phyloP scores from a whole-genome alignment of 2,329 filamentous ascomycete genomes.

The Rasamsonia emersonii region DNA sequence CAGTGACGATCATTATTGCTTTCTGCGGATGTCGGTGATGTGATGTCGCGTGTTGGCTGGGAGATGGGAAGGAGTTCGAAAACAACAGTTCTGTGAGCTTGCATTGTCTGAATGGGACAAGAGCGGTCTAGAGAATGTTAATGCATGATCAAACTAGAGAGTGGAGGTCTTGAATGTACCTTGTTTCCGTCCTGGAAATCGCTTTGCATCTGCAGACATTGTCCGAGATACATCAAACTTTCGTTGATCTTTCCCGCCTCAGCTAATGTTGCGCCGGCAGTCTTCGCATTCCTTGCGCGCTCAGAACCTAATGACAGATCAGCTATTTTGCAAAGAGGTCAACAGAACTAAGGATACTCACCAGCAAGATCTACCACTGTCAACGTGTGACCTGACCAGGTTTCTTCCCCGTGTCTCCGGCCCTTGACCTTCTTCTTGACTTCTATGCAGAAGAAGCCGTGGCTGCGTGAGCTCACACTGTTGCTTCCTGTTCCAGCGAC shows the following conservation, averaged over 20 bases:
- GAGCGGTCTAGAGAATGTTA: conserved; percentile 47
- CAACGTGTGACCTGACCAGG: conserved; percentile 69
- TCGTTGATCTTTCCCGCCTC: conserved; percentile 99
- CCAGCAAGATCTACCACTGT: conserved; percentile 90
- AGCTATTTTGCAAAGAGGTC: conserved; percentile 12
- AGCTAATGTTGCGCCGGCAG: conserved; percentile 79
- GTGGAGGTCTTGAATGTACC: conserved; percentile 40
- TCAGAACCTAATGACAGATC: conserved; percentile 55
- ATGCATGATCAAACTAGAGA: neutral
- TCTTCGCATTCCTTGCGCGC: conserved; percentile 86
- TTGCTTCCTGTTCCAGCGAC: conserved; percentile 91
- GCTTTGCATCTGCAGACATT: conserved; percentile 92
- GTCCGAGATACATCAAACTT: conserved; percentile 94
- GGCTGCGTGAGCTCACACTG: conserved; percentile 81
- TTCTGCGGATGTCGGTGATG: conserved; percentile 65
- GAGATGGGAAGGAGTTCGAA: conserved; percentile 74
- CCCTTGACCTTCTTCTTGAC: conserved; percentile 66
- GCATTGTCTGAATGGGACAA: conserved; percentile 74
- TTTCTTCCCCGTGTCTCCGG: conserved; percentile 43
- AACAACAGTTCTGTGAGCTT: conserved; percentile 79
- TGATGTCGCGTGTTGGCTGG: conserved; percentile 38
- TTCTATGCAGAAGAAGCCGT: conserved; percentile 94
- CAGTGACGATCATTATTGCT: conserved; percentile 92
- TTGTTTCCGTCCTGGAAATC: conserved; percentile 66
- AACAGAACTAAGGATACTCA: conserved; percentile 18